These are phyloP conservation scores for Metschnikowia shivogae DNA, from an alignment of 805 yeast genomes.

Conservation along the genomic window DNA sequence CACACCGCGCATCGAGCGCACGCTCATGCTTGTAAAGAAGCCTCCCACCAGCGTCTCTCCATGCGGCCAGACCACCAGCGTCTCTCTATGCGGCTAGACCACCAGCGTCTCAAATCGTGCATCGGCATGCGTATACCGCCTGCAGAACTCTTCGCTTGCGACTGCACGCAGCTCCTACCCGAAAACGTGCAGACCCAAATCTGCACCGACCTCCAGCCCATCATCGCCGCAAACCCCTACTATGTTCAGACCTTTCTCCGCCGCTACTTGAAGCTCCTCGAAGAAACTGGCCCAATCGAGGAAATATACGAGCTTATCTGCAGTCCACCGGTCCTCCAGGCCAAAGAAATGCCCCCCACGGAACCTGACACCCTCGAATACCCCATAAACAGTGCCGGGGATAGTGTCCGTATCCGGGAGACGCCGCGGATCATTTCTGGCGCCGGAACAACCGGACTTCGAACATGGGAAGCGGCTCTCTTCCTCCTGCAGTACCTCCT, in stretches of 20 bases:
- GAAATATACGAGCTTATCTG: conserved; percentile 42
- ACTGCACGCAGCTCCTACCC: conserved; percentile 7
- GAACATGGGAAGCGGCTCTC: conserved; percentile 94
- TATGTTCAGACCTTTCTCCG: conserved; percentile 48
- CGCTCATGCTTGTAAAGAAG: neutral
- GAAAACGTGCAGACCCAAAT: conserved; percentile 21
- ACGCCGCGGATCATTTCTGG: conserved; percentile 64
- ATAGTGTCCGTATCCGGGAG: conserved; percentile 43
- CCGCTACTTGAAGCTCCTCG: conserved; percentile 34
- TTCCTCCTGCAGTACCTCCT: conserved; percentile 53
- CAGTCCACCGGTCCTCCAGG: conserved; percentile 27
- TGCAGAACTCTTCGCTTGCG: conserved; percentile 15
- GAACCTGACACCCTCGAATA: conserved; percentile 36
- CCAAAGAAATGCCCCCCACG: conserved; percentile 33
- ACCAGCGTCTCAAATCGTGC: conserved; percentile 11
- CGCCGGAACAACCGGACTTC: conserved; percentile 77
- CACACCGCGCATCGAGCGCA: neutral
- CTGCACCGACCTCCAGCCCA: conserved; percentile 15
- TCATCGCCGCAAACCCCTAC: conserved; percentile 41
- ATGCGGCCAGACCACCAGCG: neutral
- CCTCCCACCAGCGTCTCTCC: neutral
- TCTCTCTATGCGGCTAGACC: neutral
- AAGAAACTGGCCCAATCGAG: conserved; percentile 28
- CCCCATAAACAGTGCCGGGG: conserved; percentile 17
- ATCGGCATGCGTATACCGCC: conserved; percentile 19